Evolutionary conservation across 768 basidiomycete genomes (phyloP).

Genomic region (Tricholoma sp.): DNA sequence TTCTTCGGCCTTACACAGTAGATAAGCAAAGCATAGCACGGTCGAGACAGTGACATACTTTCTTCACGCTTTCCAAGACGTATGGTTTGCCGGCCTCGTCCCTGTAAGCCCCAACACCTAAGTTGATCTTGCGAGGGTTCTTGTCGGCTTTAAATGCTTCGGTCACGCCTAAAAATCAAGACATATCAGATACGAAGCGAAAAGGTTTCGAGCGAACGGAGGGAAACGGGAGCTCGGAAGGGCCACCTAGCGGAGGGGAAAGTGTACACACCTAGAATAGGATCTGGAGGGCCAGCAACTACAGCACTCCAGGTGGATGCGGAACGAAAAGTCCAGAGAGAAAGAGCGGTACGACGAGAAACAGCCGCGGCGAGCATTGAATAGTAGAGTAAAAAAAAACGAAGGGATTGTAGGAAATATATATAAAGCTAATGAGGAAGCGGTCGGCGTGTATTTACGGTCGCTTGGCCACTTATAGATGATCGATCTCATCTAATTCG

Average conservation of each 20-base stretch:
- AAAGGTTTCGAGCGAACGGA: neutral
- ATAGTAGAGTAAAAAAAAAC: conserved; percentile 20
- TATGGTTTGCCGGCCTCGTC: conserved; percentile 95
- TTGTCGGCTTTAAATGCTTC: conserved; percentile 98
- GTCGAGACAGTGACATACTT: conserved; percentile 39
- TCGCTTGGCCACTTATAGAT: too few species aligned
- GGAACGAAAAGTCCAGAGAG: conserved; percentile 34
- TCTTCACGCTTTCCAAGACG: conserved; percentile 82
- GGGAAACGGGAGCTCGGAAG: neutral
- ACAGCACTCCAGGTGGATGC: conserved; percentile 80
- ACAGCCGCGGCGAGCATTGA: conserved; percentile 45
- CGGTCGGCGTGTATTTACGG: neutral
- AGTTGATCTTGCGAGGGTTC: conserved; percentile 89
- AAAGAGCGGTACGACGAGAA: conserved; percentile 45
- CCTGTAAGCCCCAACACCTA: conserved; percentile 96
- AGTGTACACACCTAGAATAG: conserved; percentile 69
- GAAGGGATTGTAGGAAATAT: neutral
- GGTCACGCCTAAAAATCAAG: conserved; percentile 60
- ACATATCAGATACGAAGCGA: neutral
- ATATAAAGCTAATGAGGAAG: neutral
- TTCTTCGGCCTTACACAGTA: conserved; percentile 63
- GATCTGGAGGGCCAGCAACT: conserved; percentile 85
- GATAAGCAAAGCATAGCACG: neutral
- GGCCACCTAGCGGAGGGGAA: conserved; percentile 8
- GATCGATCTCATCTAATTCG: neutral